These are phyloP conservation scores for Neurospora sublineolata DNA, from an alignment of 495 filamentous ascomycete genomes.

Conservation along the genomic window DNA sequence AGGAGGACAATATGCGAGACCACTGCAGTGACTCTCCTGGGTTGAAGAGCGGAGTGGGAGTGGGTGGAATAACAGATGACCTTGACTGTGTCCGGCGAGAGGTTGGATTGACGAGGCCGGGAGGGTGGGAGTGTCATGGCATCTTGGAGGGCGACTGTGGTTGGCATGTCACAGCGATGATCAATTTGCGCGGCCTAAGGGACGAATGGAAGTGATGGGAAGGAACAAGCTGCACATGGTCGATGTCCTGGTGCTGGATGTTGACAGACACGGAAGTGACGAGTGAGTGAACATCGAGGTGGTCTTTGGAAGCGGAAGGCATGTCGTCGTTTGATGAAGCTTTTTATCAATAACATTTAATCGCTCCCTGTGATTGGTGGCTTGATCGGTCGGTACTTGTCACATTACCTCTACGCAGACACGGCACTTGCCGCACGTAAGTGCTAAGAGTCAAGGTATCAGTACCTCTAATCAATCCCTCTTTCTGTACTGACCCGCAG, in stretches of 20 bases:
- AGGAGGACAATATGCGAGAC: slow-evolving; percentile 15
- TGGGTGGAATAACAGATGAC: not conserved
- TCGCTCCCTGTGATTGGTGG: not conserved
- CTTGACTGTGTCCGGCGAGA: not conserved
- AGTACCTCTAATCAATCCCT: not conserved
- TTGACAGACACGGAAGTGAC: not conserved
- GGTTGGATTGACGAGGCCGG: not conserved
- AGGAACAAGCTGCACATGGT: not conserved
- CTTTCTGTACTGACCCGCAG: not conserved
- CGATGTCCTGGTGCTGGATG: not conserved
- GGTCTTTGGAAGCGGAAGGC: not conserved
- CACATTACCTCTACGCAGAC: not conserved
- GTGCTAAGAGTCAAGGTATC: not conserved
- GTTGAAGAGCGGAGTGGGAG: not conserved
- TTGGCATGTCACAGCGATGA: not conserved
- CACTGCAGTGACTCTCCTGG: not conserved
- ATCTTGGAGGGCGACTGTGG: not conserved
- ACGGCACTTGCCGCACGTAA: not conserved
- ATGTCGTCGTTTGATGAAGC: not conserved
- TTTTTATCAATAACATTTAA: not conserved
- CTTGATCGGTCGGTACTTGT: not conserved
- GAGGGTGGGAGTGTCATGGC: not conserved
- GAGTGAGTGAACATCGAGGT: not conserved
- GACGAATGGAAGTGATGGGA: not conserved
- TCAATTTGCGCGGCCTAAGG: not conserved